Evolutionary conservation across 371 early-diverging fungal species (phyloP).

Genomic region (Coemansia sp.): DNA sequence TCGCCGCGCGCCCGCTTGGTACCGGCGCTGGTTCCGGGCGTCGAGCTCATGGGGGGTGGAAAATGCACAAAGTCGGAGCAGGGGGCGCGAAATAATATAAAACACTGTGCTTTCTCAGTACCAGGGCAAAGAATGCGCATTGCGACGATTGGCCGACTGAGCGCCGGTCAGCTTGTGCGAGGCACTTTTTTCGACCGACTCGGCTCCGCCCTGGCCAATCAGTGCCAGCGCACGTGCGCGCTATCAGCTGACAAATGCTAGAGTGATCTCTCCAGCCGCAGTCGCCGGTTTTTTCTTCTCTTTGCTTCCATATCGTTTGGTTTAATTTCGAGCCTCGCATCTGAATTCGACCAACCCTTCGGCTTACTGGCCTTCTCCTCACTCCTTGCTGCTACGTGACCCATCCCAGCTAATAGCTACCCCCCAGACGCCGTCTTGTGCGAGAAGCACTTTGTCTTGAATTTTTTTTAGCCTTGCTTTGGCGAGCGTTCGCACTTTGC

Average conservation of each 20-base stretch:
- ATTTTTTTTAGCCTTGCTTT: too few species aligned
- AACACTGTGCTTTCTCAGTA: too few species aligned
- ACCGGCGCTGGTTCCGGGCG: conserved; percentile 1
- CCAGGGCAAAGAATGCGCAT: too few species aligned
- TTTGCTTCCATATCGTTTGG: neutral
- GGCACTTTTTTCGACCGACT: neutral
- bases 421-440: too few species aligned
- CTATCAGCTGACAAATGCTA: conserved; percentile 3
- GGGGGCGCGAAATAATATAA: neutral
- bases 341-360: too few species aligned
- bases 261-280: neutral
- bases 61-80: neutral
- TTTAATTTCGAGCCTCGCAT: neutral
- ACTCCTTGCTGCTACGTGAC: too few species aligned
- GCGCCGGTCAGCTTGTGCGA: neutral
- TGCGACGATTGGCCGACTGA: too few species aligned
- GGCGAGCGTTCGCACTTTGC: neutral
- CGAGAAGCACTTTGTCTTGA: too few species aligned
- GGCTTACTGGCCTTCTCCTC: too few species aligned
- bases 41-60: neutral
- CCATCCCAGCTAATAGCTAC: too few species aligned
- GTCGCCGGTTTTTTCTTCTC: neutral
- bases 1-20: conserved; percentile 1
- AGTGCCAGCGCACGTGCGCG: neutral
- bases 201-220: conserved; percentile 6